Base-by-base conservation (phyloP, 2,329 filamentous ascomycete genomes). In the Ilyonectria robusta region DNA sequence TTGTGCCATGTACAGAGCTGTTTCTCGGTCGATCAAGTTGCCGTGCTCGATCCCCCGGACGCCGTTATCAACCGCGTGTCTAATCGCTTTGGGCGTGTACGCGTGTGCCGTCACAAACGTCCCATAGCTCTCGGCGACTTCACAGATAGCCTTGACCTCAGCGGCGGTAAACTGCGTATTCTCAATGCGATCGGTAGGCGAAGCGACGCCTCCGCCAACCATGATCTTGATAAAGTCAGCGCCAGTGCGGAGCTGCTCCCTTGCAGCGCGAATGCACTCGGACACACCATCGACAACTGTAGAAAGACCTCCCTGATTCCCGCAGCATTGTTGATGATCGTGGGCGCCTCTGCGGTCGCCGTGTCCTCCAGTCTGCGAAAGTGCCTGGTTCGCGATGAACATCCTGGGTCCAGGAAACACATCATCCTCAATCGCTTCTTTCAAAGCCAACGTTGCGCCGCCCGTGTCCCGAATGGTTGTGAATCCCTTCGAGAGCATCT, bases 201-300 rank as follows among this genome's bases (percentile, higher is more conserved):
- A 85, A 0, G 84, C 82, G 1, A 90, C 87, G 15, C 88, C 88
- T 0, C 88, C 88, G 7, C 83, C 83, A 1, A 81, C 81, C 88
- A 90, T 89, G 69, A 90, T 87, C 75, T 90, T 90, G 76, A 91
- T 84, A 69, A 90, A 90, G 71, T 90, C 87, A 1, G 86, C 85
- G 1, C 88, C 88, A 8, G 78, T 81, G 1, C 88, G 81, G 0
- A 90, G 74, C 74, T 90, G 84, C 59, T 89, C 87, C 2, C 88
- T 81, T 0, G 84, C 83, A 13, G 79, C 84, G 35, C 83, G 82
- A 47, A 87, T 79, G 70, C 88, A 89, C 47, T 86, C 85, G 0
- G 86, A 78, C 1, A 87, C 85, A 2, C 87, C 86, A 70, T 89
- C 86, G 42, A 82, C 84, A 0, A 89, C 79, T n/a, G 81, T 77